These are phyloP conservation scores for Exophiala alcalophila DNA, from an alignment of 2,329 filamentous ascomycete genomes.

Conservation along the genomic window DNA sequence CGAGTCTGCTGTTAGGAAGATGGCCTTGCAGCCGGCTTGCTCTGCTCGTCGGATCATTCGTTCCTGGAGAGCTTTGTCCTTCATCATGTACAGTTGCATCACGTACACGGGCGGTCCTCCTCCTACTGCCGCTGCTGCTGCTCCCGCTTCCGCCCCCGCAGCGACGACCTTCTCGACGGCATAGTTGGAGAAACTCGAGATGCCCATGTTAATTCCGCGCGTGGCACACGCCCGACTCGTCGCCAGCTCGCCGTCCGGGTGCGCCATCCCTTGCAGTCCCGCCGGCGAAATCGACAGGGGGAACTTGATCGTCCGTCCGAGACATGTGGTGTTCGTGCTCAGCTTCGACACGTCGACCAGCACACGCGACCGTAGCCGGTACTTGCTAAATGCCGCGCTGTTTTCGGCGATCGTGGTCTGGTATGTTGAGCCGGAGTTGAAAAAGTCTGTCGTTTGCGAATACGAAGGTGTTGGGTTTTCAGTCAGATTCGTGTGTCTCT, in stretches of 20 bases:
- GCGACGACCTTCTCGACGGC: conserved; percentile 43
- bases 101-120: conserved; percentile 36
- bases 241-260: conserved; percentile 48
- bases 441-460: conserved; percentile 17
- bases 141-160: conserved; percentile 35
- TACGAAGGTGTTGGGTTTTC: too few species aligned
- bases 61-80: conserved; percentile 38
- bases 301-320: conserved; percentile 43
- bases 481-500: background rate
- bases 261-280: conserved; percentile 50
- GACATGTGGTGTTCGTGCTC: conserved; percentile 40
- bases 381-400: conserved; percentile 49
- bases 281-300: conserved; percentile 51
- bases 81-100: conserved; percentile 24
- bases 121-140: too few species aligned
- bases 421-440: conserved; percentile 23
- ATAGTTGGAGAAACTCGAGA: conserved; percentile 45
- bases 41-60: conserved; percentile 43
- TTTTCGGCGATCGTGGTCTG: conserved; percentile 45
- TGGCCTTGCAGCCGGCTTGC: conserved; percentile 47
- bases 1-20: conserved; percentile 52
- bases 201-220: conserved; percentile 41
- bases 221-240: conserved; percentile 44
- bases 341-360: conserved; percentile 38
- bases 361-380: conserved; percentile 41